Base-by-base conservation (phyloP, 768 basidiomycete species). In the Mycena venus region DNA sequence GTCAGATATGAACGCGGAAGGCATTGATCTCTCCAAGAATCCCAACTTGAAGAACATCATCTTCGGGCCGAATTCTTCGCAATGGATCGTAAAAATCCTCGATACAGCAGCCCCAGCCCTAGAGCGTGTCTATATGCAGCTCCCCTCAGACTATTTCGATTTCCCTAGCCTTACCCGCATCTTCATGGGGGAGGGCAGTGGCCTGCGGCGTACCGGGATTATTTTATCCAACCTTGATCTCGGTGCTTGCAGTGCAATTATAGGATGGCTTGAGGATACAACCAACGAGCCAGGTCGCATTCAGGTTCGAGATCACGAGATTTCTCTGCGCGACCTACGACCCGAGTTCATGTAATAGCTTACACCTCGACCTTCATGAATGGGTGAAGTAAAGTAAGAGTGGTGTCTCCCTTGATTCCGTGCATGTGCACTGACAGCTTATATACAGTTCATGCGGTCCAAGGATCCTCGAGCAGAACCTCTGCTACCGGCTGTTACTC, bases 51-150 rank as follows among this genome's bases (percentile, higher is more conserved):
- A 64, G 63, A 47, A 5, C 4, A 51, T 51, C 29, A 49, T 64
- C 63, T 64, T 64, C 47, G 29, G 32, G 31, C 19, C 27, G 10
- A 61, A 19, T n/a, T 51, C 63, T 17, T 47, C 47, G 44, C 17
- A 32, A 3, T 49, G 42, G 31, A 49, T 51, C 19, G 44, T 49
- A 4, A 64, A 64, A n/a, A 64, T 64, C 10, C 63, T 64, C 44
- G 38, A 40, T 61, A 64, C 63, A 51, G 47, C 44, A 49, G 63
- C 63, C 17, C 44, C 44, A 8, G 23, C 63, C 4, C 29, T 64
- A 31, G 44, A 64, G 44, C 63, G 63, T n/a, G 63, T 64, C 44
- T 64, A 64, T 64, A 49, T 64, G 44, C 53, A 55, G 63, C 44
- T 49, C 32, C 29, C 47, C 44, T 12, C 29, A 64, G 53, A 64